Evolutionary conservation across 2,329 filamentous ascomycete genomes (phyloP).

Genomic region (Talaromyces marneffei): DNA sequence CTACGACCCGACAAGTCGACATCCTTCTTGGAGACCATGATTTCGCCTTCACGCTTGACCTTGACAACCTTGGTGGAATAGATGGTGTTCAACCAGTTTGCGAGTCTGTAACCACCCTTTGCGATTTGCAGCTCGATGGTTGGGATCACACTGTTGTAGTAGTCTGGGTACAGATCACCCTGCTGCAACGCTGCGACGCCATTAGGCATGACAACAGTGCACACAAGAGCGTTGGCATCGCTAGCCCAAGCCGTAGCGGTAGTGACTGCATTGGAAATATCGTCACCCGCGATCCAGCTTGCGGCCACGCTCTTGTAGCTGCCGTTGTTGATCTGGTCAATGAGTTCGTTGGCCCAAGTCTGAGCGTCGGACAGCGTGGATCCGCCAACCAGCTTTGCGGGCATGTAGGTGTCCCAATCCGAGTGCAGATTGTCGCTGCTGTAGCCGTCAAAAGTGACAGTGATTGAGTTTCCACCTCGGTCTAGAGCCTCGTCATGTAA

Average conservation of each 20-base stretch:
- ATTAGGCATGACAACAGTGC: slow-evolving; percentile 15
- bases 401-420: slow-evolving; percentile 18
- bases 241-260: slow-evolving; percentile 15
- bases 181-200: slow-evolving; percentile 15
- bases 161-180: slow-evolving; percentile 15
- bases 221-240: slow-evolving; percentile 16
- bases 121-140: slow-evolving; percentile 17
- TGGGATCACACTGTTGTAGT: slow-evolving; percentile 17
- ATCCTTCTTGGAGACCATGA: background rate
- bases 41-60: background rate
- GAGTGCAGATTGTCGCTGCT: slow-evolving; percentile 15
- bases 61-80: slow-evolving; percentile 1
- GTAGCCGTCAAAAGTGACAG: slow-evolving; percentile 15
- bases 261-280: slow-evolving; percentile 11
- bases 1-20: background rate
- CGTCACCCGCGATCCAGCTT: slow-evolving; percentile 10
- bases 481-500: slow-evolving; percentile 15
- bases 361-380: slow-evolving; percentile 13
- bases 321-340: background rate
- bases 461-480: slow-evolving; percentile 14
- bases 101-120: slow-evolving; percentile 16
- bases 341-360: slow-evolving; percentile 15
- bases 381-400: slow-evolving; percentile 16
- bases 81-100: slow-evolving; percentile 14
- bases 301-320: slow-evolving; percentile 11